phyloP scores from a whole-genome alignment of 2,329 filamentous ascomycete species.

The Alternaria sp. region DNA sequence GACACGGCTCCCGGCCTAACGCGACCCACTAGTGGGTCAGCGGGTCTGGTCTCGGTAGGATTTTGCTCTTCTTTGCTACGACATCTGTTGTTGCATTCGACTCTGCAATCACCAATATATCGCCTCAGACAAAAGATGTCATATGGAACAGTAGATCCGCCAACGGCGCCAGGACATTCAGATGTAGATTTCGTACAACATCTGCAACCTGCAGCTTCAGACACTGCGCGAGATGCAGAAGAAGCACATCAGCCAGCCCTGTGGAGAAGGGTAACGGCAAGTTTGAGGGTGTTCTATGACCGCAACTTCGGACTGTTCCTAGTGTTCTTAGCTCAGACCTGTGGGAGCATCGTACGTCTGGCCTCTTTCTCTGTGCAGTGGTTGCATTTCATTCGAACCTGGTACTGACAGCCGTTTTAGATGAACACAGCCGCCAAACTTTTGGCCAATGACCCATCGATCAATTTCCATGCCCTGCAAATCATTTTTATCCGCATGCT shows the following conservation, averaged over 20 bases:
- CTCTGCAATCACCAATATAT: neutral
- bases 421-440: constrained; percentile 40
- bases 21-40: constrained; percentile 1
- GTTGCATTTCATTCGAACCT: neutral
- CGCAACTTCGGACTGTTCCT: constrained; percentile 36
- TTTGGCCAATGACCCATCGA: constrained; percentile 34
- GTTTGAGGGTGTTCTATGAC: constrained; percentile 26
- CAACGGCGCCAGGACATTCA: constrained; percentile 7
- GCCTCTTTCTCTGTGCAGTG: neutral
- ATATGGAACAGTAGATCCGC: constrained; percentile 20
- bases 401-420: constrained; percentile 3
- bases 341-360: constrained; percentile 29
- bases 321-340: constrained; percentile 51
- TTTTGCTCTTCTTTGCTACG: constrained; percentile 2
- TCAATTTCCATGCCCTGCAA: constrained; percentile 48
- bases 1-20: constrained; percentile 2
- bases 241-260: constrained; percentile 2
- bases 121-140: constrained; percentile 15
- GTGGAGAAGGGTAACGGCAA: constrained; percentile 3
- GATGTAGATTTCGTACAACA: constrained; percentile 1
- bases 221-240: constrained; percentile 10
- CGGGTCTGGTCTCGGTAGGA: neutral
- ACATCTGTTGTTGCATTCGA: neutral
- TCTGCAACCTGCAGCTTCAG: neutral
- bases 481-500: constrained; percentile 81